Base-by-base conservation (phyloP, 192 early-diverging fungal species). In the Coemansia sp. region DNA sequence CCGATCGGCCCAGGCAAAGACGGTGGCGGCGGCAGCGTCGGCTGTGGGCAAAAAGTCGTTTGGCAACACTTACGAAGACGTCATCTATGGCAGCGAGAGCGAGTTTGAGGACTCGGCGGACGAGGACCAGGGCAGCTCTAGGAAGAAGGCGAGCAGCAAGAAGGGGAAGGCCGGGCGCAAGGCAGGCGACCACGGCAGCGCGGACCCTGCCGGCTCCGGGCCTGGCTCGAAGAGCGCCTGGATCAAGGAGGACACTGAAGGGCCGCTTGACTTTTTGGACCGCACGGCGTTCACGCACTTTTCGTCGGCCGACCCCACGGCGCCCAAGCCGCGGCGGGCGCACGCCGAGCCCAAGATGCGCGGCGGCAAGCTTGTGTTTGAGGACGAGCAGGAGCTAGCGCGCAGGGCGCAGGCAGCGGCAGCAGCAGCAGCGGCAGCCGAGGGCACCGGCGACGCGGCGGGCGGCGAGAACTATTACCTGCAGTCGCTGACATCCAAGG, bases 261-360 rank as follows among this genome's bases (percentile, higher is more conserved):
- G 78, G 0, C 86, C 86, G 21, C 54, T 96, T 30, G 96, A 99
- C 77, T 94, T 97, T 59, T 70, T 99, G 52, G 92, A 96, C 65
- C 77, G 82, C 18, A 67, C 80, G 35, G 87, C 89, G 17, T 84
- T 96, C 20, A 79, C 81, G 7, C 80, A 78, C 41, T 70, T 85
- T 26, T 70, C 81, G 11, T 61, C 75, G 16, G 20, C 68, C 16
- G 72, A 78, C 40, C 71, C 75, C 7, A 39, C 70, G 4, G 49
- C 71, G 7, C 39, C 62, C 41, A 55, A 73, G 51, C 37, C 45
- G 33, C 74, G 64, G 29, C 64, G 76, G 16, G 13, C 47, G 23
- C 58, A 44, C 4, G 26, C 35, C 10, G 54, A 60, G 29, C 91
- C 90, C 71, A 76, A 80, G 62, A 63, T 77, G 30, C 76, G 77